Percentiles rank a stretch among this genome's conserved stretches.
Evolutionary conservation across 2,329 filamentous ascomycete genomes (phyloP).

Genomic region (Cercospora sojina): DNA sequence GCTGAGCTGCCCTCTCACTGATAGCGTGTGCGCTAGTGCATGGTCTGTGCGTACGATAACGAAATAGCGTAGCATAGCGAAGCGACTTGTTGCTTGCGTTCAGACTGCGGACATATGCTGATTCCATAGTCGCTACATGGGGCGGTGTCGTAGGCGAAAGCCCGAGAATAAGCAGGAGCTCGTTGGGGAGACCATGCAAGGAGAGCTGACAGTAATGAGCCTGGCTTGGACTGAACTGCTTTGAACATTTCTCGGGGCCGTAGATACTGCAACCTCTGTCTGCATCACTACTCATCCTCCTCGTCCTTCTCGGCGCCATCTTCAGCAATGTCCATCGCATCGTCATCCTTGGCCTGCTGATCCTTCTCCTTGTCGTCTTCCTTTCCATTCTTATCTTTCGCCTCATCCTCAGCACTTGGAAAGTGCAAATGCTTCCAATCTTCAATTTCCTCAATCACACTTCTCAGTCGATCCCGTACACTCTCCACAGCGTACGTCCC

Average conservation of each 20-base stretch:
- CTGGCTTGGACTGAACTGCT: not conserved
- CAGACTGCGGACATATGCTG: no score
- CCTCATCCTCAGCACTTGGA: slow-evolving; percentile 35
- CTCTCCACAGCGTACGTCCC: slow-evolving; percentile 96
- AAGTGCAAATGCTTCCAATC: slow-evolving; percentile 44
- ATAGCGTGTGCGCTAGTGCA: not conserved
- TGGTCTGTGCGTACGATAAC: not conserved
- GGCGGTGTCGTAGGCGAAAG: not conserved
- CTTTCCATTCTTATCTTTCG: slow-evolving; percentile 22
- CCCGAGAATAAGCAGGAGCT: not conserved
- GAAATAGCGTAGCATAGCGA: not conserved
- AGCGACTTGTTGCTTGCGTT: not conserved
- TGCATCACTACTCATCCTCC: not conserved
- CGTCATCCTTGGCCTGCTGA: slow-evolving; percentile 30
- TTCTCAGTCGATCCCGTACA: slow-evolving; percentile 82
- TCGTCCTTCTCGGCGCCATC: not conserved
- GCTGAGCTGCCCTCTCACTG: not conserved
- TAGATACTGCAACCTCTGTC: not conserved
- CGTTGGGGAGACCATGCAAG: not conserved
- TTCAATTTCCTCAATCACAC: slow-evolving; percentile 78
- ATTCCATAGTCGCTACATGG: no score
- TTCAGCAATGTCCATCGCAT: slow-evolving; percentile 10
- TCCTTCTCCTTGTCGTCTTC: slow-evolving; percentile 25
- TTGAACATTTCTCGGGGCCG: not conserved
- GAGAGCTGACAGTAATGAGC: no score